Base-by-base conservation (phyloP, 495 filamentous ascomycete genomes). In the Aspergillus haitiensis region DNA sequence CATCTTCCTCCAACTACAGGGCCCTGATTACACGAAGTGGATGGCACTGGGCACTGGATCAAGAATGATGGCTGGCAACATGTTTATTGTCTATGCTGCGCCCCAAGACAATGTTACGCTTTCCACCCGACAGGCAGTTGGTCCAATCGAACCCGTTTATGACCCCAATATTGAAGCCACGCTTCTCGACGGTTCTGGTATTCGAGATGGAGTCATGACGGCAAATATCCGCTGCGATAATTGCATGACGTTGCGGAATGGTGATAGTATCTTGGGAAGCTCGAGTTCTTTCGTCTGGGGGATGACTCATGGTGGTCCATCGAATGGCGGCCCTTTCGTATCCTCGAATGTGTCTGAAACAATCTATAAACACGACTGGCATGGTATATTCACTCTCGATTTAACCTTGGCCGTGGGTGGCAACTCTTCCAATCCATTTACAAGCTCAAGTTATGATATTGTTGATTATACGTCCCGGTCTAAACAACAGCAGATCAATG, bases 21-120 rank as follows among this genome's bases (percentile, higher is more conserved):
- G 83, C 10, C 84, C 86, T 1, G 69, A 77, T 1, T 67, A 73
- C 12, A 81, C 80, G 62, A 69, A 75, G 64, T 89, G 86, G 86
- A 79, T 84, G 5, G 83, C 77, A 7, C 68, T 87, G 7, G 86
- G 87, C 9, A 83, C 83, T 32, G 86, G 87, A 7, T 45, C 44
- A 1, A 59, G 61, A 34, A 90, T 90, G 87, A 64, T 66, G 5
- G 80, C 76, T 15, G 74, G 86, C 21, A 82, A 84, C 61, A 82
- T 89, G 16, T 89, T 89, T 65, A 64, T 89, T 21, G 78, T 88
- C 64, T 89, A 88, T 70, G 69, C 83, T 33, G 83, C 80, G 6
- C 60, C 61, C 7, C 82, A 81, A 15, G 57, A 40, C 27, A 88
- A 88, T 65, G 75, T 88, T 66, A 89, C 86, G 0, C 56, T 87